Conservation (phyloP, 1,284 basidiomycete species). For the Inonotus hispidus region DNA sequence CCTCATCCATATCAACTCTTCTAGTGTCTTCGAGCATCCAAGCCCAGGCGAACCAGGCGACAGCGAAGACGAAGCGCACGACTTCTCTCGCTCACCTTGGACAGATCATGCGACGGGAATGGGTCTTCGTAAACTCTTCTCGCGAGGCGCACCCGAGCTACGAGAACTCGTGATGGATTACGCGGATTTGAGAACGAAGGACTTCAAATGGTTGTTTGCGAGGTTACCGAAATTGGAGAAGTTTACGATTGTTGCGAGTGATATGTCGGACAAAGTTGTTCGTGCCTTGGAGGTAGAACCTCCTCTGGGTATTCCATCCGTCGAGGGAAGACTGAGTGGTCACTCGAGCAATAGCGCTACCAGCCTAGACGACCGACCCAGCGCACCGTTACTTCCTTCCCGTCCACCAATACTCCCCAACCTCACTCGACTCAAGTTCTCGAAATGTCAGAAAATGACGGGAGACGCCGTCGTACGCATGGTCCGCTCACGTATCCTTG, state of each 20-base stretch:
- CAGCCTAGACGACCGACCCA: not conserved
- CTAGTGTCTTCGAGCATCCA: conserved; percentile 45
- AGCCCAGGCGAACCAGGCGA: conserved; percentile 48
- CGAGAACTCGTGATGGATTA: conserved; percentile 68
- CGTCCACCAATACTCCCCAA: conserved; percentile 40
- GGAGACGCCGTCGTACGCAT: conserved; percentile 52
- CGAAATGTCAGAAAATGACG: conserved; percentile 56
- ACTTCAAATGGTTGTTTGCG: conserved; percentile 63
- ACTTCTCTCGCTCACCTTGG: conserved; percentile 68
- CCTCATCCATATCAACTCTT: conserved; percentile 53
- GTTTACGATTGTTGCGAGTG: conserved; percentile 68
- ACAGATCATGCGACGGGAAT: conserved; percentile 73
- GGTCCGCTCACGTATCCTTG: conserved; percentile 37
- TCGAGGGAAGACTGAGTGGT: not conserved
- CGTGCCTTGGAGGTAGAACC: conserved; percentile 33
- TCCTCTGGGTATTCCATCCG: not conserved
- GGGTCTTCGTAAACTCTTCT: conserved; percentile 62
- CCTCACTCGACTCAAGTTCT: conserved; percentile 45
- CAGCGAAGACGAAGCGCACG: conserved; percentile 62
- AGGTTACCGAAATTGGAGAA: conserved; percentile 45
- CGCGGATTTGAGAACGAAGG: conserved; percentile 73
- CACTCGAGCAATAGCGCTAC: not conserved
- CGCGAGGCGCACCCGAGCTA: conserved; percentile 53
- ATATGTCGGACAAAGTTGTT: conserved; percentile 71
- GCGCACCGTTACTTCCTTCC: conserved; percentile 2